phyloP scores from a whole-genome alignment of 129 eudicot genomes.

The Erigeron canadensis region DNA sequence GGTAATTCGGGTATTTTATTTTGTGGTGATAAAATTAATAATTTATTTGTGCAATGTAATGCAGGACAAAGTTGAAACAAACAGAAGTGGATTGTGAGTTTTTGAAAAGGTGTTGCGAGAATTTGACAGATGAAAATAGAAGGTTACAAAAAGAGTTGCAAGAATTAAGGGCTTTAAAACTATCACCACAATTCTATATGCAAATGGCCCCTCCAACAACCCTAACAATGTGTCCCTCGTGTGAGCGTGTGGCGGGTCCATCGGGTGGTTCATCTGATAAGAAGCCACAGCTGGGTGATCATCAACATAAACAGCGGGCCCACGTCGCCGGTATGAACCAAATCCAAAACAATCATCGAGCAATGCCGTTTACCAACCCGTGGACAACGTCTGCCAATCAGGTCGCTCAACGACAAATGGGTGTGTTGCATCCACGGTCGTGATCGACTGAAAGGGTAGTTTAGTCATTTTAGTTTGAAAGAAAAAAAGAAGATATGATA shows the following conservation, averaged over 20 bases:
- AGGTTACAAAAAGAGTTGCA: constrained; percentile 88
- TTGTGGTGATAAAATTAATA: neutral
- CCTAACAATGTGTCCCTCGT: constrained; percentile 95
- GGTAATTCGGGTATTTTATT: constrained; percentile 20
- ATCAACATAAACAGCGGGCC: constrained; percentile 26
- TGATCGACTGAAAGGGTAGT: constrained; percentile 22
- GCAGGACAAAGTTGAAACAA: constrained; percentile 94
- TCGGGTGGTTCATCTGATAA: constrained; percentile 25
- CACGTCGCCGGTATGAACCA: constrained; percentile 16
- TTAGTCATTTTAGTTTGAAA: constrained; percentile 7
- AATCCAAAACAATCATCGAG: constrained; percentile 37
- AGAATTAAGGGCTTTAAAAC: constrained; percentile 74
- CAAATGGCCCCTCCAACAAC: constrained; percentile 96
- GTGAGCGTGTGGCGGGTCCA: constrained; percentile 85
- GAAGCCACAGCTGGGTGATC: constrained; percentile 23
- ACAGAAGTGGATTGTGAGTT: constrained; percentile 95
- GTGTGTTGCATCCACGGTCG: constrained; percentile 45
- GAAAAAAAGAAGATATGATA: neutral
- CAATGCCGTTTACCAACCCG: constrained; percentile 55
- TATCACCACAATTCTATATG: constrained; percentile 96
- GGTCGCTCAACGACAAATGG: constrained; percentile 41
- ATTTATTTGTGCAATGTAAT: neutral
- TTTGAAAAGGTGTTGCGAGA: constrained; percentile 85
- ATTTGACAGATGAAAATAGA: constrained; percentile 83
- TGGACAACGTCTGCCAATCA: constrained; percentile 46